phyloP scores from a whole-genome alignment of 441 rosid species.

The Brassica balearica region DNA sequence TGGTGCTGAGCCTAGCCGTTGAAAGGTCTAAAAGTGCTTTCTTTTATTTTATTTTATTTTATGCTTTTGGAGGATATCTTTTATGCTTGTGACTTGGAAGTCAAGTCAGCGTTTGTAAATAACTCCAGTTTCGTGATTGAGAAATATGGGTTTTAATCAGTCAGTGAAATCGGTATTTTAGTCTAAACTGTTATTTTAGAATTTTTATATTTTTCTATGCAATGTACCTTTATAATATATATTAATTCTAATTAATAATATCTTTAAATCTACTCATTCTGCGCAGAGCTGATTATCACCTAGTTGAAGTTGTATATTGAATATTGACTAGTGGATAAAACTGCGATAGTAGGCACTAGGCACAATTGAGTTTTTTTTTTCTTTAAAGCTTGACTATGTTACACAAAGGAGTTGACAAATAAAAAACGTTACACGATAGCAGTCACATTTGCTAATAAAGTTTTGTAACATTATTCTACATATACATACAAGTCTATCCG shows the following conservation, averaged over 20 bases:
- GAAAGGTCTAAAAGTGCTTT: constrained; percentile 20
- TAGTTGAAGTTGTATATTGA: background rate
- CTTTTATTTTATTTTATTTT: background rate
- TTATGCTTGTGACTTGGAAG: background rate
- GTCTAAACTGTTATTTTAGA: too few relatives aligned
- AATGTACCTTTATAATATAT: too few relatives aligned
- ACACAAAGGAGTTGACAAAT: background rate
- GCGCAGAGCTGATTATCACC: too few relatives aligned
- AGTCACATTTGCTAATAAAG: background rate
- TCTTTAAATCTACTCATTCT: too few relatives aligned
- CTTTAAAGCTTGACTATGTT: background rate
- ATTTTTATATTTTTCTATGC: too few relatives aligned
- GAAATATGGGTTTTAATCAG: too few relatives aligned
- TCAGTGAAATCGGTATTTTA: too few relatives aligned
- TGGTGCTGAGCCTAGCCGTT: constrained; percentile 36
- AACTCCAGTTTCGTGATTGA: background rate
- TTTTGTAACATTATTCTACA: too few relatives aligned
- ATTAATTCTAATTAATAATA: too few relatives aligned
- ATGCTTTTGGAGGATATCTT: background rate
- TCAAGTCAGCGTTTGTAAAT: constrained; percentile 4
- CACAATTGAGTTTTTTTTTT: background rate
- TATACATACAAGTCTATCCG: too few relatives aligned
- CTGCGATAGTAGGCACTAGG: background rate
- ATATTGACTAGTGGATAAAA: background rate
- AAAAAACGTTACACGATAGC: background rate